A percentile compares a stretch with the other conserved stretches of the same genome.
phyloP scores from a whole-genome alignment of 2,329 filamentous ascomycete species.

The Monilinia aucupariae region DNA sequence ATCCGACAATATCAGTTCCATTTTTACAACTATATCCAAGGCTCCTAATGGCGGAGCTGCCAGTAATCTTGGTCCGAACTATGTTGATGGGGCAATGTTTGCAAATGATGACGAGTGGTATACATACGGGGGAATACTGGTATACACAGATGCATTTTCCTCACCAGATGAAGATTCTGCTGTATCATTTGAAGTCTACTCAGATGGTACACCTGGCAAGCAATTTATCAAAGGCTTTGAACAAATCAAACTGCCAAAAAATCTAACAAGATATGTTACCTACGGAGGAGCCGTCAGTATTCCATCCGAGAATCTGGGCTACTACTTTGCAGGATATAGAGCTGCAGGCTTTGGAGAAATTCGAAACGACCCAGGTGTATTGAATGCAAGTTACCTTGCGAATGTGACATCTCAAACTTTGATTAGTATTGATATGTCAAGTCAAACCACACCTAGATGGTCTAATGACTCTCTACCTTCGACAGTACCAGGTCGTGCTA shows the following conservation, averaged over 20 bases:
- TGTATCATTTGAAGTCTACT: conserved; percentile 48
- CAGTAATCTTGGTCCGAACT: conserved; percentile 52
- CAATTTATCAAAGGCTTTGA: not conserved
- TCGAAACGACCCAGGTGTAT: conserved; percentile 29
- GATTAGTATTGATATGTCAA: conserved; percentile 55
- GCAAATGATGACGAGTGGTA: conserved; percentile 59
- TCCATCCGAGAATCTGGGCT: conserved; percentile 65
- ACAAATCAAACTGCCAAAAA: conserved; percentile 36
- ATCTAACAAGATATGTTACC: conserved; percentile 56
- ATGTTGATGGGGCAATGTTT: conserved; percentile 58
- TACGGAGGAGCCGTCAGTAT: conserved; percentile 59
- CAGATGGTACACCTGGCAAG: conserved; percentile 44
- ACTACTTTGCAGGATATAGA: conserved; percentile 63
- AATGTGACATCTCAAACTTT: conserved; percentile 48
- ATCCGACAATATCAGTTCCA: conserved; percentile 46
- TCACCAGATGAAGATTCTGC: conserved; percentile 42
- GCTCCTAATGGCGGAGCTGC: conserved; percentile 40
- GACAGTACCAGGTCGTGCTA: conserved; percentile 50
- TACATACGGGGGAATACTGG: conserved; percentile 56
- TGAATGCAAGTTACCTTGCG: conserved; percentile 26
- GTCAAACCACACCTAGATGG: conserved; percentile 49
- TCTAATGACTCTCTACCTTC: conserved; percentile 49
- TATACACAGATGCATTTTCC: conserved; percentile 35
- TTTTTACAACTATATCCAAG: conserved; percentile 48
- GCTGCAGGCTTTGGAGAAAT: conserved; percentile 48